Evolutionary conservation across 1,284 basidiomycete species (phyloP), one percentile per base, ranked within the genome.

Genomic region (Leccinum huronense): DNA sequence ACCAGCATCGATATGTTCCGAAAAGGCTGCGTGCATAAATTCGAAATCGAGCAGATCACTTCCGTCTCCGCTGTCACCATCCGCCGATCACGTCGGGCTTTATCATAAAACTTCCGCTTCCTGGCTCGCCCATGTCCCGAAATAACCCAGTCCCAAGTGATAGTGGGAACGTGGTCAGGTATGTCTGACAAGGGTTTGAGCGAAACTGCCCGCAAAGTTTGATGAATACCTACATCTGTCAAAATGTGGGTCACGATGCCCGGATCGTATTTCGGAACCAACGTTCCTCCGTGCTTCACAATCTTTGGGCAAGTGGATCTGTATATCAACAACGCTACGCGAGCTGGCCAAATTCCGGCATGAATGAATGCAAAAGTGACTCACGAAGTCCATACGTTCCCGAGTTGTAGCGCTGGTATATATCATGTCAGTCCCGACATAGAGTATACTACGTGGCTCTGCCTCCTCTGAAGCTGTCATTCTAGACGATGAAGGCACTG

Each of bases 71-170:
- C 64, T 42, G 16, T 65, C 56, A 5, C 23, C 60, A 5, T 61
- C 57, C 14, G 45, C 62, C 23, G 23, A 8, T 54, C 31, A 4
- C 58, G 30, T 19, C 62, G 23, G 27, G 53, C 27, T 5, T 54
- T 31, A 31, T 53, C 56, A 11, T 55, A 38, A 5, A 9, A 42
- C 42, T 64, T 51, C 33, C 56, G 55, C 38, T 66, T 66, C 33
- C 45, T 64, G 11, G 61, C 63, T 30, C 65, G 66, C 53, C 57
- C 38, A 13, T 66, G 65, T 14, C 71, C 68, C 3, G 75, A 72
- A 5, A 80, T 67, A 13, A 88, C 76, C 88, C 88, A 90, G 10
- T 68, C 69, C 88, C 88, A 90, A 19, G 69, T 83, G 23, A 90
- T 79, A 11, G 84, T 86, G 4, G 86, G 86, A 16, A 90, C 86